A percentile compares a stretch with the other conserved stretches of the same genome.
These are phyloP conservation scores for Aureobasidium sp. DNA, from an alignment of 2,329 filamentous ascomycete species.

Conservation along the genomic window DNA sequence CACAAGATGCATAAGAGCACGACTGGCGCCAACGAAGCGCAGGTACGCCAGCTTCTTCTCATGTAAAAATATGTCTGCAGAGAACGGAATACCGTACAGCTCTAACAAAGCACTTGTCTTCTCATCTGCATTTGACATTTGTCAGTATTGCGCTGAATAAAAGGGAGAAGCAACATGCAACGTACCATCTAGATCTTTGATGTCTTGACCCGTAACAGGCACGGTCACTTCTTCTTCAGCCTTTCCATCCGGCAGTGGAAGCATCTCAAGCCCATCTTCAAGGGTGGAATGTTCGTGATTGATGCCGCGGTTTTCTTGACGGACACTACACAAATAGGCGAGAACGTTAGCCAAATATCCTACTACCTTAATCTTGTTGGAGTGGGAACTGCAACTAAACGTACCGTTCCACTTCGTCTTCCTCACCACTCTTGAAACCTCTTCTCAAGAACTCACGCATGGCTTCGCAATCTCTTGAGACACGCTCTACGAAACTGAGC, in stretches of 20 bases:
- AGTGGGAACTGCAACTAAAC: neutral
- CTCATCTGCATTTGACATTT: neutral
- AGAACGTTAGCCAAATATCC: neutral
- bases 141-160: neutral
- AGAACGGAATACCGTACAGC: neutral
- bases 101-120: neutral
- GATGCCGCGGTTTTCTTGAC: neutral
- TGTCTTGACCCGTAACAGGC: neutral
- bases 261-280: neutral
- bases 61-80: neutral
- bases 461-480: neutral
- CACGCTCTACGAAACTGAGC: neutral
- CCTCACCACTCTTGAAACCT: neutral
- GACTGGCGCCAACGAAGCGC: neutral
- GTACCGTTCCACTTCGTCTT: neutral
- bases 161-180: neutral
- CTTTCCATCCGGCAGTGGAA: neutral
- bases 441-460: neutral
- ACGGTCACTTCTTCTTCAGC: neutral
- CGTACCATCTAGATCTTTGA: neutral
- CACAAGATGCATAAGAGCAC: neutral
- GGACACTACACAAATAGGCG: neutral
- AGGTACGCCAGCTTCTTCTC: slow-evolving; percentile 8
- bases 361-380: too few species aligned
- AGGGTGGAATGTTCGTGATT: neutral